Evolutionary conservation across 805 yeast genomes (phyloP).

Genomic region (Starmerella powellii): DNA sequence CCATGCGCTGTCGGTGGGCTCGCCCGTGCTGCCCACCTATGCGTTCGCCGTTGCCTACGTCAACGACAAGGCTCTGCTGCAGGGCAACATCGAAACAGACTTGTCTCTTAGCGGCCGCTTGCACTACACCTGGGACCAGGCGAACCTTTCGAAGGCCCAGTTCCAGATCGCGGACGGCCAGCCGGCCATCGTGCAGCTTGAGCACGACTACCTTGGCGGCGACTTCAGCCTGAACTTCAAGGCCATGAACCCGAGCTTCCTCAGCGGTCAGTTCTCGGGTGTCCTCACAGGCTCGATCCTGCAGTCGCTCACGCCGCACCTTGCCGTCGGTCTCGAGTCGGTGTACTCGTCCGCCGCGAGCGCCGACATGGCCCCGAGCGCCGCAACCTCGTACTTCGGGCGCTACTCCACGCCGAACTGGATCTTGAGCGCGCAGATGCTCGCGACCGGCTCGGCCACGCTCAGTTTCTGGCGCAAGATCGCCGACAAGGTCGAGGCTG

Average conservation of each 20-base stretch:
- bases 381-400: conserved; percentile 78
- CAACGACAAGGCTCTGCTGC: conserved; percentile 70
- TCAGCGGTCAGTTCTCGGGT: conserved; percentile 72
- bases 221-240: conserved; percentile 85
- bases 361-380: conserved; percentile 59
- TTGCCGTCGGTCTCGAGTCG: conserved; percentile 85
- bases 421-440: conserved; percentile 88
- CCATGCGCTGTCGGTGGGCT: conserved; percentile 83
- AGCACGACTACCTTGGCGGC: conserved; percentile 84
- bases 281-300: conserved; percentile 82
- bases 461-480: conserved; percentile 93
- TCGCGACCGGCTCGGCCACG: conserved; percentile 79
- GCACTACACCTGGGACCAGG: conserved; percentile 80
- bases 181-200: conserved; percentile 88
- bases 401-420: conserved; percentile 81
- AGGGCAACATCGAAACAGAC: conserved; percentile 86
- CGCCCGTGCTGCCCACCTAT: conserved; percentile 75
- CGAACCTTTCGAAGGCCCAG: conserved; percentile 68
- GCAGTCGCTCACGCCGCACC: conserved; percentile 73
- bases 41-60: conserved; percentile 85
- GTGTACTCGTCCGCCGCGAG: conserved; percentile 52
- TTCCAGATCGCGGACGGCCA: conserved; percentile 80
- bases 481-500: conserved; percentile 87
- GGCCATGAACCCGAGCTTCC: conserved; percentile 74
- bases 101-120: conserved; percentile 74